Evolutionary conservation across 768 basidiomycete genomes (phyloP), one percentile per base, ranked within the genome.

Genomic region (Suillus luteus): DNA sequence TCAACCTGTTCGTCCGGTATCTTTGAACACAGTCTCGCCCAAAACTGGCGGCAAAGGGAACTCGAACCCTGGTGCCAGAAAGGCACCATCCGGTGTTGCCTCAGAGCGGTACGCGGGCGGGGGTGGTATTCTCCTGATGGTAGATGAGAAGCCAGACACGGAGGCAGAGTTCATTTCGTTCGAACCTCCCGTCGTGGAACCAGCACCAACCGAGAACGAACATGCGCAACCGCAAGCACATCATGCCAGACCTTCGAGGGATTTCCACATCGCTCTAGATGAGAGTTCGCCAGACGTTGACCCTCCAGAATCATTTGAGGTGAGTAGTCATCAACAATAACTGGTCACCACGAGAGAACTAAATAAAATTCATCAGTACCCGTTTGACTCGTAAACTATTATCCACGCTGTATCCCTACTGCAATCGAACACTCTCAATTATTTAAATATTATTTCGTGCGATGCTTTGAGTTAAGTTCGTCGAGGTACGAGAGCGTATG

Each of bases 1-100:
- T 76, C 88, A 91, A 66, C 97, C 97, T 27, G 91, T 98, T 17
- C 87, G 96, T 41, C 84, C 91, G 0, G 86, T 96, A 52, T 86
- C 89, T 31, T 79, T 84, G 35, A 68, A 60, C 12, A 69, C 79
- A 6, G 69, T 72, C 19, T 61, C 72, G 38, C 66, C 75, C 19
- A 80, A 79, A 66, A 58, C 24, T 27, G 69, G 74, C 55, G 73
- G 73, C 5, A 83, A 78, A 69, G 70, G 70, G 7, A 38, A 55
- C 22, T 65, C 69, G 10, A 63, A 64, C 27, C 67, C 71, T 55
- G 66, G 68, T n/a, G 68, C 69, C n/a, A 72, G 77, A 48, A 73
- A 74, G 61, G 72, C 74, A 11, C 64, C 74, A 38, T 67, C 75
- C 8, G 78, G 76, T 7, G 51, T 79, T 60, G 74, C 78, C 27